Conservation (phyloP, 768 basidiomycete species). For the Auricularia auricula-judae region DNA sequence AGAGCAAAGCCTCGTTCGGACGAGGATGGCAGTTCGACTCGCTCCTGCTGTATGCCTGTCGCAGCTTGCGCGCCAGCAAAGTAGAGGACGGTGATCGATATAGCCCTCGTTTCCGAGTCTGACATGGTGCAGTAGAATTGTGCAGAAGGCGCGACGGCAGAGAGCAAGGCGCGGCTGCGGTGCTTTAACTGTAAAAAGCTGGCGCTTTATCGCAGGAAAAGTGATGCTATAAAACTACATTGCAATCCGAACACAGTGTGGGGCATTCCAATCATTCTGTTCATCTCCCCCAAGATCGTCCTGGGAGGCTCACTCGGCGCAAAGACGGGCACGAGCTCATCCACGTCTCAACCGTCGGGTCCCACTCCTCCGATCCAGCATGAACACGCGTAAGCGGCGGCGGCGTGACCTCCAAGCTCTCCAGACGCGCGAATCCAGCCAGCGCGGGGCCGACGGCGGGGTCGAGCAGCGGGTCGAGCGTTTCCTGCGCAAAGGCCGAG, state of each 20-base stretch:
- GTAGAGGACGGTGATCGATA: constrained; percentile 28
- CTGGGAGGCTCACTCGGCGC: no score
- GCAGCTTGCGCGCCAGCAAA: constrained; percentile 61
- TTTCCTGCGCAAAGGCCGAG: not conserved
- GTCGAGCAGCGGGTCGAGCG: not conserved
- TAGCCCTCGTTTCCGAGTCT: not conserved
- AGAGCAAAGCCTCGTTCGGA: constrained; percentile 35
- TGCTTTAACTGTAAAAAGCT: no score
- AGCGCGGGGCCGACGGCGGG: not conserved
- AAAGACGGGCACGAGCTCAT: not conserved
- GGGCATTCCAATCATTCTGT: no score
- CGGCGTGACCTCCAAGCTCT: not conserved
- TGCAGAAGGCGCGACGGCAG: no score
- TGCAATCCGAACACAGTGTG: no score
- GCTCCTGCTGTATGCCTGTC: constrained; percentile 45
- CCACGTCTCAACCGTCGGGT: not conserved
- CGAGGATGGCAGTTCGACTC: constrained; percentile 31
- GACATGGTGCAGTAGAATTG: no score
- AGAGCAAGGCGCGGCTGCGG: no score
- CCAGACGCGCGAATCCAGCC: not conserved
- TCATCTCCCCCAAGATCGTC: no score
- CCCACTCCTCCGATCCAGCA: not conserved
- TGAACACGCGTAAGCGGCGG: not conserved
- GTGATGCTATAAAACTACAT: no score
- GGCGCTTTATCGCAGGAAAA: no score